Conservation (phyloP, 257 asterid genomes). For the Solanum ossicruentum region DNA sequence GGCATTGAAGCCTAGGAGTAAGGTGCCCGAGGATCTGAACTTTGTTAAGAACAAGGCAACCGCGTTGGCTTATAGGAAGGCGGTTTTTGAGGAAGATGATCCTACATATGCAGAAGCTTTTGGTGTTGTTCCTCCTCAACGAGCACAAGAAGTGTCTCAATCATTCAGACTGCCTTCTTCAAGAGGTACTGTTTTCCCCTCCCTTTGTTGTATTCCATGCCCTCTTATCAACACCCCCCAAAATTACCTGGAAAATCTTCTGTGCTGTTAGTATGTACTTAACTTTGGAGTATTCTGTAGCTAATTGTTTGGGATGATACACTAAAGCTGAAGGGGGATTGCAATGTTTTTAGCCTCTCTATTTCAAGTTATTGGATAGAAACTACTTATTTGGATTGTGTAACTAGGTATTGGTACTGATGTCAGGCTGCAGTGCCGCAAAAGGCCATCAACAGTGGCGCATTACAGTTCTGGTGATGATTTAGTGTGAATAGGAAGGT, state of each 20-base stretch:
- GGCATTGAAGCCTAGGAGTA: conserved; percentile 45
- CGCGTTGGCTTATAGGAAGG: conserved; percentile 53
- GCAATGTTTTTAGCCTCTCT: not conserved
- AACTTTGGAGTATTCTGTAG: not conserved
- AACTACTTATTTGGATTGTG: not conserved
- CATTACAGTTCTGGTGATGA: not conserved
- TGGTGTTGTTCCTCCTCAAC: conserved; percentile 44
- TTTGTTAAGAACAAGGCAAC: conserved; percentile 61
- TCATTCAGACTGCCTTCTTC: conserved; percentile 28
- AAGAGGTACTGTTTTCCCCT: conserved; percentile 38
- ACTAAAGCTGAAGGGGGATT: not conserved
- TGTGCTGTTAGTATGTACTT: not conserved
- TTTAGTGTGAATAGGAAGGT: not conserved
- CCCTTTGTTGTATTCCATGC: not conserved
- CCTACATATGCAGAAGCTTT: conserved; percentile 94
- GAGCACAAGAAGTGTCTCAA: conserved; percentile 35
- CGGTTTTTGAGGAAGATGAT: conserved; percentile 71
- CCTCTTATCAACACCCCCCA: not conserved
- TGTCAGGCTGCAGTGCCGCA: not conserved
- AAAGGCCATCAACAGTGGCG: not conserved
- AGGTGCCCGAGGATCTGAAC: conserved; percentile 19
- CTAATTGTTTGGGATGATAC: not conserved
- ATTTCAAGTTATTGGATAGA: not conserved
- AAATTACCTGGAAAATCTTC: not conserved
- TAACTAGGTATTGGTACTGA: not conserved